Evolutionary conservation across 2,329 filamentous ascomycete species (phyloP), one percentile per base, ranked within the genome.

Genomic region (Phoma sp.): DNA sequence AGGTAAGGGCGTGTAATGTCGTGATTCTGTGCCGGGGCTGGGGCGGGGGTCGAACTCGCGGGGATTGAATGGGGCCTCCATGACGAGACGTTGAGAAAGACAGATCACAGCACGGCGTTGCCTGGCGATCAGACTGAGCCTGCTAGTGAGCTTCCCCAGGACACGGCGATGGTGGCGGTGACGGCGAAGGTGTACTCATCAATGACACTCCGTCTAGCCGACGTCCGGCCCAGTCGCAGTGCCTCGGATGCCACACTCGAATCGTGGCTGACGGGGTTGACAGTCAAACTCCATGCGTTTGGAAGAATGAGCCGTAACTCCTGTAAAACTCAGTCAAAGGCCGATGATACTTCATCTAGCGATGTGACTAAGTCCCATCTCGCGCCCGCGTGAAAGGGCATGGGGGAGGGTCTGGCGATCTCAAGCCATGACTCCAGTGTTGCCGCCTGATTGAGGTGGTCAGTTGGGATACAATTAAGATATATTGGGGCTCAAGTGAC

Each of bases 361-460:
- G 45, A 47, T 32, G 50, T 55, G 47, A 54, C 54, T 44, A 55
- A 65, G 25, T 35, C 57, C 40, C 46, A 51, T 58, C 53, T 59
- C 44, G 49, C 52, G 36, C 43, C 50, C 51, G 52, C 38, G 38
- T 52, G 55, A 40, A 45, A 54, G 62, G 58, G 46, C 46, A 47
- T 18, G 42, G 53, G 52, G 48, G 43, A 24, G 30, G 30, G 48
- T 14, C 57, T 36, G 62, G 27, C 32, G 39, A 36, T 57, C 54
- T 73, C 70, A 74, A 52, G 70, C 71, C 69, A 74, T 73, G 27
- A 73, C 63, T 57, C 70, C 64, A 64, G 66, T 58, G 46, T 68
- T 68, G 52, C 72, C 72, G 52, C 72, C 72, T 75, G 61, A 45
- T 39, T 33, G 38, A 35, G 22, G 47, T 49, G 43, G 56, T 73